Percentiles rank a stretch among this genome's conserved stretches.
Evolutionary conservation across 805 yeast species (phyloP).

Genomic region (Grigorovia jiainica): DNA sequence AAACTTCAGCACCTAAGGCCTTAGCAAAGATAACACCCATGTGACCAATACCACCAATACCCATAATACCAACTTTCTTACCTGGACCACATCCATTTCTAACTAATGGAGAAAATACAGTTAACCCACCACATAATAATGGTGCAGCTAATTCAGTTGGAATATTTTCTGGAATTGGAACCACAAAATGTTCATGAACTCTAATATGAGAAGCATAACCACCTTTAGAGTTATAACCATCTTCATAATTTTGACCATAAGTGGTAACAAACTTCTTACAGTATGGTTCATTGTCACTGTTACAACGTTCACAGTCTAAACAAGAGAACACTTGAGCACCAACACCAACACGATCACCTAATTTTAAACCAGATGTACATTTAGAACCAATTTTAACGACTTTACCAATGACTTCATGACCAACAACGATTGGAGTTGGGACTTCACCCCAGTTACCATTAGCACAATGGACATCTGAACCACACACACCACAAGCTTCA

Average conservation of each 20-base stretch:
- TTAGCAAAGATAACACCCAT: slow-evolving; percentile 48
- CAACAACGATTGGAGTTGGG: slow-evolving; percentile 38
- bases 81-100: slow-evolving; percentile 44
- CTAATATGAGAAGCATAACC: slow-evolving; percentile 61
- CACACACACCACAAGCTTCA: slow-evolving; percentile 60
- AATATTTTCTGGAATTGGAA: slow-evolving; percentile 51
- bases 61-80: too few species aligned
- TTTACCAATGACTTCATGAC: slow-evolving; percentile 58
- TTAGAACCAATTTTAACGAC: slow-evolving; percentile 52
- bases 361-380: slow-evolving; percentile 37
- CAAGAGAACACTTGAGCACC: slow-evolving; percentile 66
- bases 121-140: slow-evolving; percentile 68
- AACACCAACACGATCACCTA: slow-evolving; percentile 73
- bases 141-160: slow-evolving; percentile 57
- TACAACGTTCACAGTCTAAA: slow-evolving; percentile 51
- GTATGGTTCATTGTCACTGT: slow-evolving; percentile 43
- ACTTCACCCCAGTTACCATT: slow-evolving; percentile 17
- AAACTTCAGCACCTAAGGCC: slow-evolving; percentile 52
- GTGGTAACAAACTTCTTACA: slow-evolving; percentile 44
- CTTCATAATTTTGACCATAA: slow-evolving; percentile 36
- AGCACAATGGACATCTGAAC: slow-evolving; percentile 37
- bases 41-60: slow-evolving; percentile 51
- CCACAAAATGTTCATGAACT: slow-evolving; percentile 52
- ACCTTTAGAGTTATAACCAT: slow-evolving; percentile 46
- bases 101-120: slow-evolving; percentile 59